These are phyloP conservation scores for Tuber brumale DNA, from an alignment of 495 filamentous ascomycete genomes.

Conservation along the genomic window DNA sequence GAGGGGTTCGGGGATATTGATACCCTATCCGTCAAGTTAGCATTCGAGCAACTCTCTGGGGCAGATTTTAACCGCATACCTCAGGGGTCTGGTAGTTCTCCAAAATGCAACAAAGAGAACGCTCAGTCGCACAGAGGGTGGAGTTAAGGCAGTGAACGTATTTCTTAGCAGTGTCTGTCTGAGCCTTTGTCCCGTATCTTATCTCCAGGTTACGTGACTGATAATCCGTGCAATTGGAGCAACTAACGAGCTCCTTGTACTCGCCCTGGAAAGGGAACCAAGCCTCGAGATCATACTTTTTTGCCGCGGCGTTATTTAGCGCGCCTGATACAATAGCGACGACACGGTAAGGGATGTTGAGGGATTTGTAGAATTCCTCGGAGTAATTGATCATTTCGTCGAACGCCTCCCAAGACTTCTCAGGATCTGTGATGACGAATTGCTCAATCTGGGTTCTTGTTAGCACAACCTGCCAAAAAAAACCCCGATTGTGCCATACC, in stretches of 20 bases:
- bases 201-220: conserved; percentile 85
- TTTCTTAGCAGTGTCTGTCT: conserved; percentile 74
- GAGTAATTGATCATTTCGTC: conserved; percentile 84
- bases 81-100: conserved; percentile 95
- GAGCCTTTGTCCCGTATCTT: conserved; percentile 69
- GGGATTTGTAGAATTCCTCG: conserved; percentile 89
- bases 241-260: conserved; percentile 95
- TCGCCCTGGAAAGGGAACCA: conserved; percentile 96
- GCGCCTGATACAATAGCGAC: conserved; percentile 92
- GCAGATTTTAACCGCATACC: conserved; percentile 43
- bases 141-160: conserved; percentile 93
- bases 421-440: conserved; percentile 88
- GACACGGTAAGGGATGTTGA: conserved; percentile 81
- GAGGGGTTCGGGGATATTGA: conserved; percentile 77
- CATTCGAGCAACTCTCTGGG: conserved; percentile 14
- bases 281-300: conserved; percentile 94
- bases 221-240: conserved; percentile 94
- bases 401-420: conserved; percentile 89
- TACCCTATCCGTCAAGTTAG: conserved; percentile 51
- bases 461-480: conserved; percentile 11
- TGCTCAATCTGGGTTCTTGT: conserved; percentile 64
- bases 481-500: conserved; percentile 45
- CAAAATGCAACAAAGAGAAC: conserved; percentile 86
- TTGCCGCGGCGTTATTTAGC: conserved; percentile 84
- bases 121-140: conserved; percentile 86